Evolutionary conservation across 768 basidiomycete species (phyloP).

Genomic region (Russula lepida): DNA sequence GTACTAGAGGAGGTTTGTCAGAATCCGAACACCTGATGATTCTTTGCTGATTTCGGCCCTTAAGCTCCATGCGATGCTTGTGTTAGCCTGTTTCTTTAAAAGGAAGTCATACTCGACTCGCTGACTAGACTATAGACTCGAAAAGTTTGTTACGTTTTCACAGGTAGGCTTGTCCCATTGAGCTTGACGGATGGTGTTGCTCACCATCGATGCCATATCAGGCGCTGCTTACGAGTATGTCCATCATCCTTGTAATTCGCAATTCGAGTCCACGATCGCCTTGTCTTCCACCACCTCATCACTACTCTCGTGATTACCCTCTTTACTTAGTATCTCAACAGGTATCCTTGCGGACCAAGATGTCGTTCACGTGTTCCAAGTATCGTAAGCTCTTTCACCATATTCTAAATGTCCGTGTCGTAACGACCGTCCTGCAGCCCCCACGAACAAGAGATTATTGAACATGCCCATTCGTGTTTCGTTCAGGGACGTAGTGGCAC

Average conservation of each 20-base stretch:
- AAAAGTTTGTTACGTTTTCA: conserved; percentile 26
- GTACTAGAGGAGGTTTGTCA: conserved; percentile 40
- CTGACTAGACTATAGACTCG: conserved; percentile 20
- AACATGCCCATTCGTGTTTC: conserved; percentile 15
- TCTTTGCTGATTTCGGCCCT: neutral
- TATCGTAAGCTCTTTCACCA: conserved; percentile 10
- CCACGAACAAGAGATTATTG: conserved; percentile 21
- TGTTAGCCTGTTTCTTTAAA: conserved; percentile 30
- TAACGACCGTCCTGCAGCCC: neutral
- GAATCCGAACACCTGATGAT: neutral
- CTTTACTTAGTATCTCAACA: neutral
- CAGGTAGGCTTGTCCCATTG: conserved; percentile 18
- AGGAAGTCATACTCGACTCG: neutral
- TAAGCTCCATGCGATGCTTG: conserved; percentile 51
- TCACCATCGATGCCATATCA: neutral
- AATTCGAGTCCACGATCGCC: too few species aligned
- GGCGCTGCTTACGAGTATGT: conserved; percentile 13
- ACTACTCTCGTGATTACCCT: neutral
- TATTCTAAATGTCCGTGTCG: neutral
- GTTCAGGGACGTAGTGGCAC: conserved; percentile 54
- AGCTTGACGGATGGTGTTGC: neutral
- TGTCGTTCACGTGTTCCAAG: conserved; percentile 17
- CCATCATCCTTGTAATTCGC: neutral
- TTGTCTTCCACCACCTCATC: too few species aligned
- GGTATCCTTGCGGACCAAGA: conserved; percentile 18